A percentile compares a stretch with the other conserved stretches of the same genome.
Evolutionary conservation across 495 filamentous ascomycete genomes (phyloP).

Genomic region (Xylaria venustula): DNA sequence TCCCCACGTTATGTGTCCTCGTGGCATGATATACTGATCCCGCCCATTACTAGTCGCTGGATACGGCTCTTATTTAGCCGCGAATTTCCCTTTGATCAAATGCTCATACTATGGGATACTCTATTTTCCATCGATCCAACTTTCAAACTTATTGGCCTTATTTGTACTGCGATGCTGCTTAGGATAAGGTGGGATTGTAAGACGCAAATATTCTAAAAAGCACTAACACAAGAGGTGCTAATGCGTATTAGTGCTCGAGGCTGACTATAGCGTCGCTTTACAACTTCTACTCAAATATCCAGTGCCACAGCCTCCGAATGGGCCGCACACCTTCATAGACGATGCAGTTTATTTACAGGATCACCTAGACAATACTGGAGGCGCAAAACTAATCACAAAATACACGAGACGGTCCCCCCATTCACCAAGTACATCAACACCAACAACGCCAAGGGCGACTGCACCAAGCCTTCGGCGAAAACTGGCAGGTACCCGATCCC

Average conservation of each 20-base stretch:
- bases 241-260: conserved; percentile 63
- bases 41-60: conserved; percentile 67
- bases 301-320: conserved; percentile 57
- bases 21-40: conserved; percentile 8
- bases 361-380: conserved; percentile 71
- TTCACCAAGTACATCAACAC: conserved; percentile 32
- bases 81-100: conserved; percentile 85
- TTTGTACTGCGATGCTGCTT: conserved; percentile 92
- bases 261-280: conserved; percentile 82
- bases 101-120: conserved; percentile 83
- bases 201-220: conserved; percentile 25
- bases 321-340: conserved; percentile 74
- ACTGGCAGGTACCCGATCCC: conserved; percentile 41
- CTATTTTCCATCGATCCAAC: conserved; percentile 85
- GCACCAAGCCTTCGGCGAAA: conserved; percentile 21
- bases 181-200: conserved; percentile 87
- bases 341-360: conserved; percentile 85
- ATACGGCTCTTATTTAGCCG: conserved; percentile 89
- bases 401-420: conserved; percentile 71
- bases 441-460: conserved; percentile 25
- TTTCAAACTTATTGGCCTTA: conserved; percentile 79
- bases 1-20: background rate
- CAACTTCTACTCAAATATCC: conserved; percentile 82
- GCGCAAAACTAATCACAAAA: conserved; percentile 72
- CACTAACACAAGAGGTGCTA: background rate